These are phyloP conservation scores for Globomyces pollinis-pini DNA, from an alignment of 192 early-diverging fungal species.

Conservation along the genomic window DNA sequence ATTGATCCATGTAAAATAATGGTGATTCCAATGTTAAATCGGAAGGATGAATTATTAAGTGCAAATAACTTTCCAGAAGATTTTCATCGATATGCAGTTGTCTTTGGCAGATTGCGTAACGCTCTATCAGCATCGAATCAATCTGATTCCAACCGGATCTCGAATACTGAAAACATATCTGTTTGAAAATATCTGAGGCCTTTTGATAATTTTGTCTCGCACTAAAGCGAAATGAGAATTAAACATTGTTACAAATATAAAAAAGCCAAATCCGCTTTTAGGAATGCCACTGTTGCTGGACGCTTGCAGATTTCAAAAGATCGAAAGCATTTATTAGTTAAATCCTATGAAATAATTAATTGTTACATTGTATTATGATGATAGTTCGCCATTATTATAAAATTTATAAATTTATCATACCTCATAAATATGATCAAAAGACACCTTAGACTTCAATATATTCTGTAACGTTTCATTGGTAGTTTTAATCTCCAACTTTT, in stretches of 20 bases:
- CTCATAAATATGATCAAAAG: slow-evolving; percentile 7
- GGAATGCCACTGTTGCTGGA: slow-evolving; percentile 46
- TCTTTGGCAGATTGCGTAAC: slow-evolving; percentile 56
- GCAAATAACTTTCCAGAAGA: slow-evolving; percentile 36
- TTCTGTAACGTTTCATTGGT: slow-evolving; percentile 3
- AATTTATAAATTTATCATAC: background rate
- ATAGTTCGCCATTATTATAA: background rate
- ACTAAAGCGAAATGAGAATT: too few relatives aligned
- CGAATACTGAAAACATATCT: slow-evolving; percentile 48
- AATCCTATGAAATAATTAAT: slow-evolving; percentile 45
- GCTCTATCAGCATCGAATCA: slow-evolving; percentile 57
- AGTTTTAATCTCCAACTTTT: slow-evolving; percentile 21
- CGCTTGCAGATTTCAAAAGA: slow-evolving; percentile 58
- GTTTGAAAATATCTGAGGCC: slow-evolving; percentile 54
- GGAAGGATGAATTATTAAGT: background rate
- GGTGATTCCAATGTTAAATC: slow-evolving; percentile 1
- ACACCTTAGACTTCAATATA: background rate
- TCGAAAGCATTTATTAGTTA: background rate
- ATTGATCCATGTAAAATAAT: slow-evolving; percentile 6
- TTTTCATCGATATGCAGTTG: slow-evolving; percentile 40
- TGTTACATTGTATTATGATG: slow-evolving; percentile 31
- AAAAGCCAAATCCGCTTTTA: slow-evolving; percentile 70
- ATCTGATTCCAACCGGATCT: slow-evolving; percentile 58
- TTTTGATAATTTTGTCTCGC: slow-evolving; percentile 55
- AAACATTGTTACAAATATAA: too few relatives aligned